phyloP scores from a whole-genome alignment of 371 early-diverging fungal species.

The Mortierella sp. region DNA sequence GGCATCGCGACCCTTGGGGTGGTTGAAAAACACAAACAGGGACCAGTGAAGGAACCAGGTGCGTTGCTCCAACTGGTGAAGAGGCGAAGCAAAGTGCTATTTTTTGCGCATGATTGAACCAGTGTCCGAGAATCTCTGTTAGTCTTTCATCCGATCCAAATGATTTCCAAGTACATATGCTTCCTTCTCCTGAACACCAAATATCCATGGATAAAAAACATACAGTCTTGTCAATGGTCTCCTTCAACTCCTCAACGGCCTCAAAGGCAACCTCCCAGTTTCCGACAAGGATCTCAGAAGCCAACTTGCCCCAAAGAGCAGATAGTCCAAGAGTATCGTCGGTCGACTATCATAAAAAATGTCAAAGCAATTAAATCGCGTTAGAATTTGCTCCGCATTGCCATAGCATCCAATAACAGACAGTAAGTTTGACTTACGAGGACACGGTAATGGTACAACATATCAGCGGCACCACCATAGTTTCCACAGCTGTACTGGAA shows the following conservation, averaged over 20 bases:
- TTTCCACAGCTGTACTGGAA: constrained; percentile 94
- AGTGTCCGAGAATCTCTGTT: too few species aligned
- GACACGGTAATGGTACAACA: constrained; percentile 93
- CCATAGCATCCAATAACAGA: neutral
- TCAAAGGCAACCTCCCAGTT: constrained; percentile 94
- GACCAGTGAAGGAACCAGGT: constrained; percentile 97
- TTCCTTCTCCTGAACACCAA: too few species aligned
- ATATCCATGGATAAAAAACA: neutral
- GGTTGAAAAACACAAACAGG: constrained; percentile 97
- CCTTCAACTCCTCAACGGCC: constrained; percentile 88
- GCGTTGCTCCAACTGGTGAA: constrained; percentile 92
- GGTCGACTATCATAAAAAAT: constrained; percentile 75
- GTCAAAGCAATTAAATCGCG: constrained; percentile 9
- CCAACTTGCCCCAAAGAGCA: constrained; percentile 97
- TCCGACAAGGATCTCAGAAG: constrained; percentile 92
- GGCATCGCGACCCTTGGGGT: constrained; percentile 93
- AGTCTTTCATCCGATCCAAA: too few species aligned
- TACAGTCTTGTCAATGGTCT: constrained; percentile 86
- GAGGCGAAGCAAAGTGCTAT: constrained; percentile 76
- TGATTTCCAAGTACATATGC: too few species aligned
- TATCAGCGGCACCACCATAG: constrained; percentile 92
- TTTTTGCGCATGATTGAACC: too few species aligned
- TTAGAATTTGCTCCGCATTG: too few species aligned
- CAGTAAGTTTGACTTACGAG: constrained; percentile 79
- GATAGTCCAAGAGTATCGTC: constrained; percentile 84